Evolutionary conservation across 2,329 filamentous ascomycete genomes (phyloP), one percentile per base, ranked within the genome.

Genomic region (Epichloe elymi): DNA sequence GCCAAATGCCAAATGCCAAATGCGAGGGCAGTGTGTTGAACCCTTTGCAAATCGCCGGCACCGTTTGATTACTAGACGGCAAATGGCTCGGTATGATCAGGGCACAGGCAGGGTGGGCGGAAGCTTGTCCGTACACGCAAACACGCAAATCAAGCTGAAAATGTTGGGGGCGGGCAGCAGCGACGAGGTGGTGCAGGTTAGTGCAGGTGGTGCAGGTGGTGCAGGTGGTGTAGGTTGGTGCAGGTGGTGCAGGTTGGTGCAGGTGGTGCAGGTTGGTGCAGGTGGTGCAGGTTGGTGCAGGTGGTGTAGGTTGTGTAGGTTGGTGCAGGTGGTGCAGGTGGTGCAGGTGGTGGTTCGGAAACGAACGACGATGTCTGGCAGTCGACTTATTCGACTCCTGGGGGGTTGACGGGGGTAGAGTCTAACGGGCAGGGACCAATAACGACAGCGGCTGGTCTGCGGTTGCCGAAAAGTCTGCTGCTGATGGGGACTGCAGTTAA

Each of bases 341-440:
- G 1, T 26, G 6, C 23, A 26, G 23, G 6, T 26, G 40, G 49
- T 49, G 46, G 46, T 41, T 48, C 43, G 33, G 37, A 51, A 54
- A 51, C 52, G 49, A 51, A 54, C 41, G 49, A 54, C 52, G 46
- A 43, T 33, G 49, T 38, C 46, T 36, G 42, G 46, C 23, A 46
- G 46, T 54, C 52, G n/a, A n/a, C n/a, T n/a, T n/a, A 46, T 49
- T 51, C 49, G 52, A 51, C 49, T 46, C 10, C 35, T 46, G 23
- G 39, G 23, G 20, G 37, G 23, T 15, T 23, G 52, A 46, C 49
- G 45, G 49, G 52, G 52, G 49, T 49, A 44, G 45, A 53, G 49
- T 44, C 42, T n/a, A 37, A 47, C 49, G 11, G 41, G 26, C 23
- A 23, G 17, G 46, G 45, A 33, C 46, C 52, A 54, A 49, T 54